Evolutionary conservation across 129 eudicot species (phyloP), one percentile per base, ranked within the genome.

Genomic region (Saussurea involucrata): DNA sequence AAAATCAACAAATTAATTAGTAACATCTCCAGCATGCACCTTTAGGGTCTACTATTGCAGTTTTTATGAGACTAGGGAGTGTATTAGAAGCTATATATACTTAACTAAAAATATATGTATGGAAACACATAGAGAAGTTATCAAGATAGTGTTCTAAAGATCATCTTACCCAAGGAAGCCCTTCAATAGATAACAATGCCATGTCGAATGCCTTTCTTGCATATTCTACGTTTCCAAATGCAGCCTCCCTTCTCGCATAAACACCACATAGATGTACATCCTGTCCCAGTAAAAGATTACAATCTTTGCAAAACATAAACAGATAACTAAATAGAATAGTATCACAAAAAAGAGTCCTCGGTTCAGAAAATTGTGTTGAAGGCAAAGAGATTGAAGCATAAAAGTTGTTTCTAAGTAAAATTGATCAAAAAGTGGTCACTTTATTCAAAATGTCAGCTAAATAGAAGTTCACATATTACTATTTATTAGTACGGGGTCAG

Each of bases 181-280:
- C 88, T 58, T 90, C 92, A 42, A 84, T 78, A 53, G 96, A 92
- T 66, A 90, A 78, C 72, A 95, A 85, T 81, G 99, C 95, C 99
- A 95, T 92, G 91, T 92, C 99, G 53, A 95, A 95, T 70, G 90
- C 92, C 83, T 88, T 95, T 76, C 99, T 88, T 57, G 99, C 89
- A 78, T 84, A 92, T 24, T 88, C 92, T 75, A 90, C 87, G 78
- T 95, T 95, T 65, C 97, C 96, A 78, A 63, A 90, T 36, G 80
- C 82, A 64, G 99, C 97, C 84, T 92, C 99, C 69, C 99, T 88
- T 76, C 79, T 86, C 10, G 97, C 99, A 90, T 95, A 95, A 77
- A 92, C 92, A 65, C 99, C 99, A 76, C 97, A 92, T 58, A 95
- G 85, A 72, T 89, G 84, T 44, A 88, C 89, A 92, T 95, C 99